Evolutionary conservation across 768 basidiomycete species (phyloP).

Genomic region (Lactifluus echinatus): DNA sequence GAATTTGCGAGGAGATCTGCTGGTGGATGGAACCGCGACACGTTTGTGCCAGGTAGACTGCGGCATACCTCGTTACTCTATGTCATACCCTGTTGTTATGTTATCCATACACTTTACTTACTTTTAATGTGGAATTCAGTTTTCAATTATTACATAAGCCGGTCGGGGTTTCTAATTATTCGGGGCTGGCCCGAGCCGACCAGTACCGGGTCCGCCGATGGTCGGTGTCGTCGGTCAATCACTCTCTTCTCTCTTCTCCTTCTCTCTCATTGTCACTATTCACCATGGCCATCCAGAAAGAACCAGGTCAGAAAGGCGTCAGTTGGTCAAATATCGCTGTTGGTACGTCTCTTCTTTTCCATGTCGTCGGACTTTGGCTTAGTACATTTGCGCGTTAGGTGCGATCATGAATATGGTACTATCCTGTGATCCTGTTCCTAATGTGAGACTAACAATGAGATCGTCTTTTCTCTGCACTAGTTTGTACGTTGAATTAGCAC

Average conservation of each 20-base stretch:
- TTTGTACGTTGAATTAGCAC: constrained; percentile 27
- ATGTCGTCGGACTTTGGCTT: background rate
- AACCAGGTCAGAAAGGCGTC: constrained; percentile 86
- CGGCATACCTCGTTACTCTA: constrained; percentile 11
- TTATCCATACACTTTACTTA: constrained; percentile 15
- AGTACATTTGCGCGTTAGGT: constrained; percentile 37
- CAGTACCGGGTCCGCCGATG: too few species aligned
- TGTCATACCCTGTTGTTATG: constrained; percentile 21
- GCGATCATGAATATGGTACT: constrained; percentile 97
- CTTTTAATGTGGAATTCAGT: constrained; percentile 7
- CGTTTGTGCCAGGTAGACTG: constrained; percentile 12
- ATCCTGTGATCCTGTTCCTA: constrained; percentile 15
- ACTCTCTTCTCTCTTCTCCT: constrained; percentile 5
- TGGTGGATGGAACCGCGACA: constrained; percentile 7
- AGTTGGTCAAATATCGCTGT: constrained; percentile 95
- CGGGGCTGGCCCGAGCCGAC: too few species aligned
- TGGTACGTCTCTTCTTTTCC: constrained; percentile 44
- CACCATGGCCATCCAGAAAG: constrained; percentile 71
- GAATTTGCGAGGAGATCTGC: constrained; percentile 2
- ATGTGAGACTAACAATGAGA: background rate
- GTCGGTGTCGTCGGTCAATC: background rate
- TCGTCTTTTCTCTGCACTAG: constrained; percentile 18
- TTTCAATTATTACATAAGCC: background rate
- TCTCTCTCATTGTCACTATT: constrained; percentile 11
- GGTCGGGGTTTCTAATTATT: background rate